These are phyloP conservation scores for Diaporthe sp. DNA, from an alignment of 2,329 filamentous ascomycete genomes.

Conservation along the genomic window DNA sequence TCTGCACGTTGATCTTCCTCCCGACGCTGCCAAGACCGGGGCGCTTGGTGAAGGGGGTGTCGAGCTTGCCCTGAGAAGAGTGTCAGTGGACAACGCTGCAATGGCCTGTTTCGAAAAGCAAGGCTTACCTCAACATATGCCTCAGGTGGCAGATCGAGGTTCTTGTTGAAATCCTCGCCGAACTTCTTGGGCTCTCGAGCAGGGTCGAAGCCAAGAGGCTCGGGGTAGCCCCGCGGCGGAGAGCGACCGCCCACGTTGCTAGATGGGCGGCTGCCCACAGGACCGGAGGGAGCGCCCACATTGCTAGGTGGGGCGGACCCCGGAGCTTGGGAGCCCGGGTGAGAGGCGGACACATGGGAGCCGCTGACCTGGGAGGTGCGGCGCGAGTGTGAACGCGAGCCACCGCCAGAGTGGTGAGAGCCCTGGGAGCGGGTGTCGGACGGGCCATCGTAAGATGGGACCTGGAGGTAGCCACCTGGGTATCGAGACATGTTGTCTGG, in stretches of 20 bases:
- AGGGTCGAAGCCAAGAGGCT: slow-evolving; percentile 59
- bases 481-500: slow-evolving; percentile 36
- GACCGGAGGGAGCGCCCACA: slow-evolving; percentile 24
- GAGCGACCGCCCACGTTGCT: slow-evolving; percentile 26
- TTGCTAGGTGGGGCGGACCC: slow-evolving; percentile 23
- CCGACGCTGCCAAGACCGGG: slow-evolving; percentile 72
- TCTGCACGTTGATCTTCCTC: slow-evolving; percentile 64
- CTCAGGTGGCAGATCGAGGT: slow-evolving; percentile 71
- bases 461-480: slow-evolving; percentile 18
- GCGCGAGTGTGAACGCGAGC: slow-evolving; percentile 28
- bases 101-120: background rate
- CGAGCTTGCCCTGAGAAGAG: slow-evolving; percentile 44
- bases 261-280: slow-evolving; percentile 39
- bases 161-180: slow-evolving; percentile 50
- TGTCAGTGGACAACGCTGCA: slow-evolving; percentile 40
- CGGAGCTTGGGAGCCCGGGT: slow-evolving; percentile 22
- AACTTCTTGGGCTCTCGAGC: slow-evolving; percentile 51
- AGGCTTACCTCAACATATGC: slow-evolving; percentile 62
- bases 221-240: slow-evolving; percentile 34
- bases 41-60: slow-evolving; percentile 59
- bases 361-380: slow-evolving; percentile 21
- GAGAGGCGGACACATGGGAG: slow-evolving; percentile 30
- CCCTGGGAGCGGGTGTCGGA: slow-evolving; percentile 40
- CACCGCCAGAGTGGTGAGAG: slow-evolving; percentile 32
- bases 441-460: slow-evolving; percentile 36